A percentile compares a stretch with the other conserved stretches of the same genome.
Conservation (phyloP, 2,329 filamentous ascomycete species). For the Pseudogymnoascus verrucosus region DNA sequence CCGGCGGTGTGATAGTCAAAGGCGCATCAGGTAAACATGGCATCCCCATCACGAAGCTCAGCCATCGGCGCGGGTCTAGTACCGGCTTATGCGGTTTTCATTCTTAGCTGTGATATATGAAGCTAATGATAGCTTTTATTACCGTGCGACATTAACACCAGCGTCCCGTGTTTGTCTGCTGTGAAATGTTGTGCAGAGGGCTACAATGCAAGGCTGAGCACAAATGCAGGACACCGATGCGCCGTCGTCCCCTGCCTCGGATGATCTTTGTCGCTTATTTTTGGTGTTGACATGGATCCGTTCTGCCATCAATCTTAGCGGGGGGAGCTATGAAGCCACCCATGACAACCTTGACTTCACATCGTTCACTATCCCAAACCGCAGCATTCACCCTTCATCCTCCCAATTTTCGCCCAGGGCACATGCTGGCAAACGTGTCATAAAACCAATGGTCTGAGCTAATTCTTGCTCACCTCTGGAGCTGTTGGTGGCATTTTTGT, state of each 20-base stretch:
- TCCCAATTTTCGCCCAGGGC: neutral
- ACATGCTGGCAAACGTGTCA: neutral
- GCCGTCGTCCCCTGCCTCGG: constrained; percentile 2
- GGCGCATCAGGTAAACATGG: neutral
- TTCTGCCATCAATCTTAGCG: constrained; percentile 1
- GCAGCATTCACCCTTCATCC: neutral
- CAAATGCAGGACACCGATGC: constrained; percentile 3
- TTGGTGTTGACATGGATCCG: neutral
- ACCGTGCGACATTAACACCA: neutral
- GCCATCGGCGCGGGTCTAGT: neutral
- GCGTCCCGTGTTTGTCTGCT: constrained; percentile 6
- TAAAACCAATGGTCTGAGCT: constrained; percentile 8
- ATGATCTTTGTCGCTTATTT: constrained; percentile 8
- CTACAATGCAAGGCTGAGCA: neutral
- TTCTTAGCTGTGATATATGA: neutral
- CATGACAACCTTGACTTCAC: constrained; percentile 8
- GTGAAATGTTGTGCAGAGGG: neutral
- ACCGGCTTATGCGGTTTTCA: neutral
- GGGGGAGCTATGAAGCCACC: neutral
- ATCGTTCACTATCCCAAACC: neutral
- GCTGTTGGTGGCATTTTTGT: constrained; percentile 1
- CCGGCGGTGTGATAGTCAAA: neutral
- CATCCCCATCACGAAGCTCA: neutral
- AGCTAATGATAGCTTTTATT: neutral
- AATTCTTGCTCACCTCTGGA: neutral